phyloP scores from a whole-genome alignment of 441 rosid species.

The Flueggea neowawraea region DNA sequence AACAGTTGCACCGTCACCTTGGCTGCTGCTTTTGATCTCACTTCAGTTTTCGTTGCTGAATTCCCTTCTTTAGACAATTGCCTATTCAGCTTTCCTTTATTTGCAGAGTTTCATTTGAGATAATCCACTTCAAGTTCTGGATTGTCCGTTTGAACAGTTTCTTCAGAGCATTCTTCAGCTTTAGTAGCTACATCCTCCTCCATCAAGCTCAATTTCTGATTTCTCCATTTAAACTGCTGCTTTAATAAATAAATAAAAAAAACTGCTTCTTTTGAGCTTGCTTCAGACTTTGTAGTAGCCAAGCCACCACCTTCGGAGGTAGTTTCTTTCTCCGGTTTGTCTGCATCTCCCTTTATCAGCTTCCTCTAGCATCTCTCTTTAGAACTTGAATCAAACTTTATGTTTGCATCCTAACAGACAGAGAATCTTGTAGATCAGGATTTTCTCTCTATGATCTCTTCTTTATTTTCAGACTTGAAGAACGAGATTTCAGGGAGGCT shows the following conservation, averaged over 20 bases:
- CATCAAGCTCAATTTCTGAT: too few species aligned
- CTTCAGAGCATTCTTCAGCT: too few species aligned
- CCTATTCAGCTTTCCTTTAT: slow-evolving; percentile 10
- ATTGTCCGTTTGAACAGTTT: too few species aligned
- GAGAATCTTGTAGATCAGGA: slow-evolving; percentile 1
- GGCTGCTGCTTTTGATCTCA: slow-evolving; percentile 20
- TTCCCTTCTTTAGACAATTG: slow-evolving; percentile 16
- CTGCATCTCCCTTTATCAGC: slow-evolving; percentile 13
- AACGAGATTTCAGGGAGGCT: slow-evolving; percentile 8
- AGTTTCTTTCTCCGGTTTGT: slow-evolving; percentile 14
- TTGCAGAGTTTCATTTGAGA: not conserved
- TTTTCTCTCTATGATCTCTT: slow-evolving; percentile 15
- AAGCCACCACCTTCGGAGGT: slow-evolving; percentile 5
- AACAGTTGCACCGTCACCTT: slow-evolving; percentile 15
- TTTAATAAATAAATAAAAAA: too few species aligned
- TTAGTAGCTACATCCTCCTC: too few species aligned
- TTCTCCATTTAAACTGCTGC: too few species aligned
- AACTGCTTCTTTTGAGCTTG: slow-evolving; percentile 3
- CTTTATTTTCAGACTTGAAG: slow-evolving; percentile 15
- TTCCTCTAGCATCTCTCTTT: slow-evolving; percentile 16
- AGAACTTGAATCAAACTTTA: slow-evolving; percentile 13
- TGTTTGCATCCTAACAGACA: slow-evolving; percentile 7
- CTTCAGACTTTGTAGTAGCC: too few species aligned
- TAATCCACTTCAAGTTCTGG: too few species aligned
- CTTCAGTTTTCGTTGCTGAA: slow-evolving; percentile 14